phyloP scores from a whole-genome alignment of 208 protist genomes.

The Trypanosoma platydactyli region DNA sequence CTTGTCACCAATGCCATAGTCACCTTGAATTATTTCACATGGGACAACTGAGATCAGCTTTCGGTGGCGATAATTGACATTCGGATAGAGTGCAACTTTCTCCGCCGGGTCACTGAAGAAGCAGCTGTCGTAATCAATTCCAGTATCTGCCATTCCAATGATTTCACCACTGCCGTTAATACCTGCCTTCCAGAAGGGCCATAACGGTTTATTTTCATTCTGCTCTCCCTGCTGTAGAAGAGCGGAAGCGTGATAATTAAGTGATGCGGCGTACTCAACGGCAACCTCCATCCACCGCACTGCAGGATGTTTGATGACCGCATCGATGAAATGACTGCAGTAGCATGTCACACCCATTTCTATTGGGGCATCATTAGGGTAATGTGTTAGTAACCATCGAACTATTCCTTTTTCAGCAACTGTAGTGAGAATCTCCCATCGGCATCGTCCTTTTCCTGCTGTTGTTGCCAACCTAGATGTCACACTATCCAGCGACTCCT shows the following conservation, averaged over 20 bases:
- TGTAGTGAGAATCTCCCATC: constrained; percentile 12
- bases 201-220: constrained; percentile 7
- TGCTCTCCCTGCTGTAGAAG: constrained; percentile 41
- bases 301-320: constrained; percentile 44
- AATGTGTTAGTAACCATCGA: constrained; percentile 15
- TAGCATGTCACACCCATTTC: constrained; percentile 6
- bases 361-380: not conserved
- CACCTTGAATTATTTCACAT: constrained; percentile 24
- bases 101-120: constrained; percentile 75
- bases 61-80: constrained; percentile 66
- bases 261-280: constrained; percentile 22
- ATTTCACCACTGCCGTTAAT: constrained; percentile 82
- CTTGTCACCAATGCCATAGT: constrained; percentile 33
- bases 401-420: constrained; percentile 17
- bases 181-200: constrained; percentile 62
- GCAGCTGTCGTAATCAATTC: constrained; percentile 83
- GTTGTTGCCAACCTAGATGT: not conserved
- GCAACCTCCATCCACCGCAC: constrained; percentile 76
- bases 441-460: constrained; percentile 5
- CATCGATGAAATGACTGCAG: constrained; percentile 19
- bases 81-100: constrained; percentile 63
- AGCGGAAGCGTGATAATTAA: constrained; percentile 41
- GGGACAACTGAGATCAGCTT: constrained; percentile 80
- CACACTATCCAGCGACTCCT: constrained; percentile 10
- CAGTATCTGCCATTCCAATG: constrained; percentile 84